phyloP scores from a whole-genome alignment of 2,329 filamentous ascomycete genomes.

The Myrmaecium sp. region DNA sequence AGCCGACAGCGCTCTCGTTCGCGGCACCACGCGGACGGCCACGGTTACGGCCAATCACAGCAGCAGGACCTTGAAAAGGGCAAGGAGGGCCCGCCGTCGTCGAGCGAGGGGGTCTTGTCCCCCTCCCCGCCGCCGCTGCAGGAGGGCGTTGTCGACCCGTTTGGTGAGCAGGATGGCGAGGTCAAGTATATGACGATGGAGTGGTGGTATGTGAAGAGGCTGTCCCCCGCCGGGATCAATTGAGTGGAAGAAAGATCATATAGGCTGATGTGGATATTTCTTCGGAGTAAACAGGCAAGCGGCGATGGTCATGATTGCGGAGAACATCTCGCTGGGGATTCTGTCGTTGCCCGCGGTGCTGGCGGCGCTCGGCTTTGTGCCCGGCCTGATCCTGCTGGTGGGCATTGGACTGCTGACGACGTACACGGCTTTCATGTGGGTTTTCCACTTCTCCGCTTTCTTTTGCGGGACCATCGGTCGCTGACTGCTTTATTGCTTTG shows the following conservation, averaged over 20 bases:
- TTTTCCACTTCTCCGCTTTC: too few species aligned
- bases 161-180: conserved; percentile 17
- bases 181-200: conserved; percentile 35
- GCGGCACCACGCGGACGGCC: too few species aligned
- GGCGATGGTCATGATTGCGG: conserved; percentile 35
- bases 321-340: conserved; percentile 37
- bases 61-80: too few species aligned
- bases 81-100: too few species aligned
- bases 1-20: too few species aligned
- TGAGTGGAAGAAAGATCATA: conserved; percentile 1
- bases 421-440: conserved; percentile 16
- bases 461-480: too few species aligned
- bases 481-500: conserved; percentile 10
- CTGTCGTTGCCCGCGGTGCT: conserved; percentile 5
- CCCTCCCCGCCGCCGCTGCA: too few species aligned
- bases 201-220: conserved; percentile 20
- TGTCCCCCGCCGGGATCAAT: too few species aligned
- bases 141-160: too few species aligned
- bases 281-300: conserved; percentile 2
- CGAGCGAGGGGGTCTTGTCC: conserved; percentile 1
- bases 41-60: too few species aligned
- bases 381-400: conserved; percentile 5
- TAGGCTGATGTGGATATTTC: conserved; percentile 23
- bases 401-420: conserved; percentile 5
- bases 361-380: conserved; percentile 5